These are phyloP conservation scores for Naganishia cerealis DNA, from an alignment of 1,284 basidiomycete species.

Conservation along the genomic window DNA sequence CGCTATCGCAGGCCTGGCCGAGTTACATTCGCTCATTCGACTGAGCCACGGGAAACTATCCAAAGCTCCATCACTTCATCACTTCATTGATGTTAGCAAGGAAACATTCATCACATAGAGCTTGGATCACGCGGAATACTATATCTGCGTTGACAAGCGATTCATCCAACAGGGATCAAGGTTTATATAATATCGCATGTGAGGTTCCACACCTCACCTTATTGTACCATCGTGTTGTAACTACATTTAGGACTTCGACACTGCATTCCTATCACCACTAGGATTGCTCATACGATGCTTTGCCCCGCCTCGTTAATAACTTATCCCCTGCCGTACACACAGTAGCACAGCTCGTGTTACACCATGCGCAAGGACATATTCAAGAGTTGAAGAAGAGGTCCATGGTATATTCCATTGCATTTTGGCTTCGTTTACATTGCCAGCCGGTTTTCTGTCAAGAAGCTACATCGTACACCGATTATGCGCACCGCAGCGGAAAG, in stretches of 20 bases:
- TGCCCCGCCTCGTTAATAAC: no score
- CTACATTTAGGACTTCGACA: not conserved
- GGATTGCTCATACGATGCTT: no score
- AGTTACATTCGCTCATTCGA: not conserved
- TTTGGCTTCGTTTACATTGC: no score
- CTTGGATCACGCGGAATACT: not conserved
- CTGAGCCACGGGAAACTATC: not conserved
- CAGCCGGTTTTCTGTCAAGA: no score
- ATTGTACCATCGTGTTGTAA: not conserved
- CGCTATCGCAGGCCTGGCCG: not conserved
- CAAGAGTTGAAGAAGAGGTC: no score
- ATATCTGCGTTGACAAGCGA: constrained; percentile 11
- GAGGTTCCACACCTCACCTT: constrained; percentile 22
- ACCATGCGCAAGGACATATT: no score
- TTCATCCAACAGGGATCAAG: constrained; percentile 17
- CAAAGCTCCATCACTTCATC: not conserved
- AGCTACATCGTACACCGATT: no score
- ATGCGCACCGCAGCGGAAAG: no score
- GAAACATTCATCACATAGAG: not conserved
- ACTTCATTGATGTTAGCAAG: not conserved
- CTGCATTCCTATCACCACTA: not conserved
- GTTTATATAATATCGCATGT: constrained; percentile 11
- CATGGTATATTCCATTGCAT: no score
- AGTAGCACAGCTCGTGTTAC: no score
- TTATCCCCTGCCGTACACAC: no score